These are phyloP conservation scores for Theobroma grandiflorum DNA, from an alignment of 441 rosid genomes.

Conservation along the genomic window DNA sequence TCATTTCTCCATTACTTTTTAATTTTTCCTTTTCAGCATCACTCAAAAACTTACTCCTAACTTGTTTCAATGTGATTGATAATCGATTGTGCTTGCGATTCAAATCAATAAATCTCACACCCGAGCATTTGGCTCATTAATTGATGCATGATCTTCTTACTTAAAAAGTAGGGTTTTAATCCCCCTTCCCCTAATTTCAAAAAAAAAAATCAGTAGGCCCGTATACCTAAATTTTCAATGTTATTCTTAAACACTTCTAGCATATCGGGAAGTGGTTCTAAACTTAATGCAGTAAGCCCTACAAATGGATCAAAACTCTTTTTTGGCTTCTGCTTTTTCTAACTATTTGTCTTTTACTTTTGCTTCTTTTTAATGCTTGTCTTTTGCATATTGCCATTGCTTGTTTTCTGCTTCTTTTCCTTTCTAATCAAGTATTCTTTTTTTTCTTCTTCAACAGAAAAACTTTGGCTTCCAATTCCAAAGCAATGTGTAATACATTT, in stretches of 20 bases:
- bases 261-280: slow-evolving; percentile 11
- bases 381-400: background rate
- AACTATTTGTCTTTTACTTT: background rate
- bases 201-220: background rate
- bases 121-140: too few species aligned
- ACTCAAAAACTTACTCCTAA: background rate
- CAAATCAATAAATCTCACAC: background rate
- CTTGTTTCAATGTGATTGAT: background rate
- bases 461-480: too few species aligned
- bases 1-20: background rate
- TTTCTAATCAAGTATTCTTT: background rate
- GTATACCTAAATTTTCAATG: background rate
- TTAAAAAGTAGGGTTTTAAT: too few species aligned
- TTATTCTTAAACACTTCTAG: background rate
- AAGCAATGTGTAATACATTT: too few species aligned
- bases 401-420: background rate
- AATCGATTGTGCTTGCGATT: background rate
- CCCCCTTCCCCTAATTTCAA: too few species aligned
- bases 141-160: too few species aligned
- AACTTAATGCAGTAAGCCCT: background rate
- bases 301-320: background rate
- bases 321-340: too few species aligned
- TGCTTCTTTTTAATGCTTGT: background rate
- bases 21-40: background rate
- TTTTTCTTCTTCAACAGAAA: background rate